A percentile compares a stretch with the other conserved stretches of the same genome.
Evolutionary conservation across 1,139 yeast species (phyloP).

Genomic region (Arxiozyma slooffiae): DNA sequence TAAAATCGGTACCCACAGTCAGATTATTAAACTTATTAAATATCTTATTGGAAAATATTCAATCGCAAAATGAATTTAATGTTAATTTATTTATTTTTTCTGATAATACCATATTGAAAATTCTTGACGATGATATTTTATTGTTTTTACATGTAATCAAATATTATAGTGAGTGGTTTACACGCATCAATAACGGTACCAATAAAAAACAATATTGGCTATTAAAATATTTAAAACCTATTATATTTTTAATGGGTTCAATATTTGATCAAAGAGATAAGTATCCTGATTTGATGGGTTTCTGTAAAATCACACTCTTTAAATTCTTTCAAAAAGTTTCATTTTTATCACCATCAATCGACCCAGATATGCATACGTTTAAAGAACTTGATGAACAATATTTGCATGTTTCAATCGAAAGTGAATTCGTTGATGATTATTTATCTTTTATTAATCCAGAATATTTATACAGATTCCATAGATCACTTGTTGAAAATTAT

Average conservation of each 20-base stretch:
- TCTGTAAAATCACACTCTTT: constrained; percentile 25
- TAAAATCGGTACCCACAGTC: constrained; percentile 15
- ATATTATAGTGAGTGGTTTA: constrained; percentile 24
- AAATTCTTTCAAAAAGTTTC: constrained; percentile 28
- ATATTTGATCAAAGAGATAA: constrained; percentile 20
- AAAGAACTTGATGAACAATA: constrained; percentile 20
- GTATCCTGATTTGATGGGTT: constrained; percentile 22
- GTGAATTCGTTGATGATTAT: constrained; percentile 17
- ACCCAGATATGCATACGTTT: constrained; percentile 10
- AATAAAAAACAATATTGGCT: constrained; percentile 15
- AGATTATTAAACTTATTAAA: constrained; percentile 28
- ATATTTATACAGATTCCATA: constrained; percentile 22
- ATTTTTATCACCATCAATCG: constrained; percentile 13
- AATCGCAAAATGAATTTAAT: constrained; percentile 21
- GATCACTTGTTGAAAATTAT: constrained; percentile 13
- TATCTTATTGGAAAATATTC: constrained; percentile 17
- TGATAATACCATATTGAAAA: constrained; percentile 13
- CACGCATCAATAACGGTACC: constrained; percentile 9
- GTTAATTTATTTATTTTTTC: constrained; percentile 18
- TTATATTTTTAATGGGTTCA: constrained; percentile 16
- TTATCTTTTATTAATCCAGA: constrained; percentile 29
- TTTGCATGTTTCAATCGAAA: constrained; percentile 16
- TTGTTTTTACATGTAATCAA: constrained; percentile 26
- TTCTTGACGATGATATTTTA: constrained; percentile 22
- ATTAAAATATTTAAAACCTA: constrained; percentile 11